These are phyloP conservation scores for Serendipita sp. DNA, from an alignment of 768 basidiomycete genomes.

Conservation along the genomic window DNA sequence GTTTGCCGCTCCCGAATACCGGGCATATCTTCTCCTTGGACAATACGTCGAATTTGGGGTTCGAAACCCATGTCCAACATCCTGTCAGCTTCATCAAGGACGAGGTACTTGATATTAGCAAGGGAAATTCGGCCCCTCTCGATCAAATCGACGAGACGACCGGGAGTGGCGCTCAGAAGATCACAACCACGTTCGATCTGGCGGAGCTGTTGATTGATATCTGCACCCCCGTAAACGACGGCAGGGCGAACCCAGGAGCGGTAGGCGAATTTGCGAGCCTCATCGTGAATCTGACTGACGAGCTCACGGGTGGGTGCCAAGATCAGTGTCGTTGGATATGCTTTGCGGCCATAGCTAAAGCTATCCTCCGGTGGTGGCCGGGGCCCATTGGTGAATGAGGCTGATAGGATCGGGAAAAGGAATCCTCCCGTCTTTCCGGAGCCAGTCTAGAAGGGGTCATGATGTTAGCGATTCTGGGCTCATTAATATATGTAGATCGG, in stretches of 20 bases:
- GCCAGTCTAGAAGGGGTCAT: slow-evolving; percentile 57
- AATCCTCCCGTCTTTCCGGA: slow-evolving; percentile 99
- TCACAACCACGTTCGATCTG: slow-evolving; percentile 94
- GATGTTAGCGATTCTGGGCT: slow-evolving; percentile 10
- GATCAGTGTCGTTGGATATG: slow-evolving; percentile 92
- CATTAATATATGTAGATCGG: slow-evolving; percentile 2
- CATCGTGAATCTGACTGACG: slow-evolving; percentile 97
- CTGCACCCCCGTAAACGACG: slow-evolving; percentile 97
- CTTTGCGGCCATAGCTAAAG: slow-evolving; percentile 46
- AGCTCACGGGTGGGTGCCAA: slow-evolving; percentile 97
- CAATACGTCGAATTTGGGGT: slow-evolving; percentile 95
- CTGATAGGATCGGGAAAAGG: slow-evolving; percentile 95
- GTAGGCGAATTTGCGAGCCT: slow-evolving; percentile 97
- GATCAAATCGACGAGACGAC: slow-evolving; percentile 94
- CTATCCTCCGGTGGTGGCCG: slow-evolving; percentile 42
- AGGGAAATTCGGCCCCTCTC: slow-evolving; percentile 95
- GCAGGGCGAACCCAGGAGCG: slow-evolving; percentile 98
- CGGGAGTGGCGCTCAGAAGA: slow-evolving; percentile 89
- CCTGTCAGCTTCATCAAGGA: slow-evolving; percentile 97
- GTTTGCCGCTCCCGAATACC: slow-evolving; percentile 80
- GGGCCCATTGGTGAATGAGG: slow-evolving; percentile 76
- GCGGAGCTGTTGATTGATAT: slow-evolving; percentile 90
- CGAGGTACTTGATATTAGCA: slow-evolving; percentile 91
- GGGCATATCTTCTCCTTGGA: slow-evolving; percentile 99
- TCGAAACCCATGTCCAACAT: slow-evolving; percentile 99